Evolutionary conservation across 345 rosid species (phyloP).

Genomic region (Sisymbrium irio): DNA sequence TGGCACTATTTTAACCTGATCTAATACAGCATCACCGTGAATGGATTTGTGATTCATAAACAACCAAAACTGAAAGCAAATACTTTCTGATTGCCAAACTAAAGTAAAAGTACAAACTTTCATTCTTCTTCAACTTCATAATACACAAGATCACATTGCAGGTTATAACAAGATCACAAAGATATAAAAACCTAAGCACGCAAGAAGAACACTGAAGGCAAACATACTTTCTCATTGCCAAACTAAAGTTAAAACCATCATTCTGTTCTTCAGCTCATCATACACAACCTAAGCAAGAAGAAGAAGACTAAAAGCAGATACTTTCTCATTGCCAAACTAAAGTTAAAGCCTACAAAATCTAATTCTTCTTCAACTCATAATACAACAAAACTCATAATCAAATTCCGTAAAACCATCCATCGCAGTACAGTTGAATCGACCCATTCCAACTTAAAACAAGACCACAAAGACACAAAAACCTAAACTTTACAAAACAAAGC

Average conservation of each 20-base stretch:
- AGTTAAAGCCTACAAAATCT: background rate
- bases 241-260: too few relatives aligned
- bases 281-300: background rate
- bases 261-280: too few relatives aligned
- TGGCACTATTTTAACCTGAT: background rate
- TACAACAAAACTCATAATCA: background rate
- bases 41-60: too few relatives aligned
- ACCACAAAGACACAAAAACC: background rate
- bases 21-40: background rate
- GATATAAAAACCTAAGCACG: too few relatives aligned
- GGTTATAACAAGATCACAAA: too few relatives aligned
- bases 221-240: too few relatives aligned
- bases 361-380: background rate
- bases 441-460: background rate
- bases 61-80: too few relatives aligned
- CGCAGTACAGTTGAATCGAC: background rate
- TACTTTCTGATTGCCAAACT: too few relatives aligned
- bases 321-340: background rate
- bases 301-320: background rate
- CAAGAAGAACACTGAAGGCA: too few relatives aligned
- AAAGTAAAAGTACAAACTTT: too few relatives aligned
- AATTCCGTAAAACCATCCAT: background rate
- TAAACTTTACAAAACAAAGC: slow-evolving; percentile 53
- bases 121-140: too few relatives aligned
- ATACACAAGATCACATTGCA: too few relatives aligned